These are phyloP conservation scores for Nitzschia sp. DNA, from an alignment of 108 stramenopile species.

Conservation along the genomic window DNA sequence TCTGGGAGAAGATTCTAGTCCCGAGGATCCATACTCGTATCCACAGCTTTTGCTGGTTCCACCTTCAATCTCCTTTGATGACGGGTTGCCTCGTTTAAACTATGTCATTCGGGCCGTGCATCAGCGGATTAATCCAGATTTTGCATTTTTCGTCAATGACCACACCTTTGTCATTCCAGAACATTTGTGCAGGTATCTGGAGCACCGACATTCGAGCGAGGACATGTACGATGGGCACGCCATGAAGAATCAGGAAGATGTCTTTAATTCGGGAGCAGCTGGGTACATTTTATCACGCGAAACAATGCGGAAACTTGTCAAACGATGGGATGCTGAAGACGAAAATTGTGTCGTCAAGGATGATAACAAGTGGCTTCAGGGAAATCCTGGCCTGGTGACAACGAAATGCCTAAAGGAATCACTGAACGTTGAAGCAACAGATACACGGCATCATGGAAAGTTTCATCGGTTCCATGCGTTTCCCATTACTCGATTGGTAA, in stretches of 20 bases:
- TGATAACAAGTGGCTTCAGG: constrained; percentile 71
- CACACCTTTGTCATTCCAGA: constrained; percentile 88
- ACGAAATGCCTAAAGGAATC: constrained; percentile 69
- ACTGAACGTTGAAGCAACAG: constrained; percentile 51
- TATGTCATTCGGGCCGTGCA: constrained; percentile 69
- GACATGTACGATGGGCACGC: constrained; percentile 86
- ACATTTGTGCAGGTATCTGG: constrained; percentile 76
- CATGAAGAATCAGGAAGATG: constrained; percentile 53
- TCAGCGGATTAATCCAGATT: constrained; percentile 75
- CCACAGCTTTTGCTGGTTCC: constrained; percentile 78
- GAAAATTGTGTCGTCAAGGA: constrained; percentile 49
- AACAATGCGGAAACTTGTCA: constrained; percentile 70
- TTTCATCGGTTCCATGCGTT: constrained; percentile 84
- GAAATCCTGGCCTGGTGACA: constrained; percentile 72
- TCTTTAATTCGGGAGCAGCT: constrained; percentile 87
- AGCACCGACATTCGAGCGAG: constrained; percentile 45
- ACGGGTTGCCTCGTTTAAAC: constrained; percentile 71
- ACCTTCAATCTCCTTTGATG: constrained; percentile 52
- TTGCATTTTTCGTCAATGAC: constrained; percentile 91
- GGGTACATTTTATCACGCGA: constrained; percentile 81
- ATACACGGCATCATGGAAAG: constrained; percentile 62
- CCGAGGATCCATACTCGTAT: constrained; percentile 49
- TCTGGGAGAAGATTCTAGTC: constrained; percentile 34
- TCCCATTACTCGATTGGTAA: constrained; percentile 70
- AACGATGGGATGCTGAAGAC: constrained; percentile 63